Evolutionary conservation across 805 yeast species (phyloP), one percentile per base, ranked within the genome.

Genomic region (Wickerhamiella allomyrinae): DNA sequence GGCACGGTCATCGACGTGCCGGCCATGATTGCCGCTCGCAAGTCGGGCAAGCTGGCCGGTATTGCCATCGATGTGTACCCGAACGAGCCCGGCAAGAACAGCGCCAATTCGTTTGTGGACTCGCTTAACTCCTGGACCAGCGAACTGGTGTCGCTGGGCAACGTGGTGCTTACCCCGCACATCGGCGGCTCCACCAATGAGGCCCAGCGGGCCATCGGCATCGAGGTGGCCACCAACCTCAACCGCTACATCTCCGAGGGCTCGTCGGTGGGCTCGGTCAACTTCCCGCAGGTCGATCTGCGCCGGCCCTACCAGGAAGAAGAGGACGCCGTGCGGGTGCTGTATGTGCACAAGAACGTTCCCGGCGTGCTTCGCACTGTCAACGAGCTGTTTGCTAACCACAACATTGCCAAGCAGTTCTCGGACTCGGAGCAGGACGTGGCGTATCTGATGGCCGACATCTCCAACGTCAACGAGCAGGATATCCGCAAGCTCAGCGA

Each of bases 101-200:
- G 98, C 57, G 84, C 79, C 49, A 77, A 73, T 48, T 65, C 75
- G 53, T 91, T 87, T 68, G 68, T 59, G 55, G 71, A 80, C 60
- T 71, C 72, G 34, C 71, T 91, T 59, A 89, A 89, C 66, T 53
- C 67, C 34, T 91, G 95, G 87, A 73, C 82, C 48, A 69, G 83
- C 25, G 95, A 87, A 60, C 73, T 91, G 54, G 72, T 77, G 53
- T 67, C 81, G 9, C 72, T 86, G 60, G 77, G 87, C 67, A 91
- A 91, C 66, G 76, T 89, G 48, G 86, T 91, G 51, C 72, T 91
- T 57, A 79, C 97, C 42, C 98, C 98, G 25, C 98, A 91, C 61
- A 91, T 91, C 54, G 98, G 98, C 67, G 98, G 98, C 52, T 86
- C 96, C 40, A 91, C 98, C 38, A 97, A 89, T 66, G 98, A 91